Conservation (phyloP, 2,329 filamentous ascomycete genomes). For the Colletotrichum tanaceti region DNA sequence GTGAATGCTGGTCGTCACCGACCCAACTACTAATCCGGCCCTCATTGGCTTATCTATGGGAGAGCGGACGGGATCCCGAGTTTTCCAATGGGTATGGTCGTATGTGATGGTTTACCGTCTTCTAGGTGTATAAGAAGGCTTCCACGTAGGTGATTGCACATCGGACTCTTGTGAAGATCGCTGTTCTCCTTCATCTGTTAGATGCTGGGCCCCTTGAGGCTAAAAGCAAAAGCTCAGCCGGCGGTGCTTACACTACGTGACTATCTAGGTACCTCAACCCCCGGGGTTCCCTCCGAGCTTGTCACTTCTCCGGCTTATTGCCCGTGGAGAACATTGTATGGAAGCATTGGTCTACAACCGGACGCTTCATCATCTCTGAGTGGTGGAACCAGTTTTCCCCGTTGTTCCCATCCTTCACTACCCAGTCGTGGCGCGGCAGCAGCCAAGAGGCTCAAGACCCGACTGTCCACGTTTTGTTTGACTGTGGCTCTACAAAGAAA, state of each 20-base stretch:
- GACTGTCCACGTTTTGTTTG: not conserved
- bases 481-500: too few species aligned
- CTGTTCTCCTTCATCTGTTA: not conserved
- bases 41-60: too few species aligned
- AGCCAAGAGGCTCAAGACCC: slow-evolving; percentile 18
- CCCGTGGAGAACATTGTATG: slow-evolving; percentile 28
- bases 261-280: too few species aligned
- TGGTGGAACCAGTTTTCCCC: slow-evolving; percentile 27
- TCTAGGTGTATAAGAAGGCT: too few species aligned
- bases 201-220: not conserved
- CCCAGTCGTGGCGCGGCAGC: not conserved
- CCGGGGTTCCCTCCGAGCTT: slow-evolving; percentile 29
- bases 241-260: too few species aligned
- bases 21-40: too few species aligned
- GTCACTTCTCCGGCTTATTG: slow-evolving; percentile 30
- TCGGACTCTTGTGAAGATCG: too few species aligned
- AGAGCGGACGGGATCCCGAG: too few species aligned
- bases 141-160: too few species aligned
- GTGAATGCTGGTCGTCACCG: too few species aligned
- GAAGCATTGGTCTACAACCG: not conserved
- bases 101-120: too few species aligned
- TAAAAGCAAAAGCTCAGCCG: not conserved
- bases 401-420: not conserved
- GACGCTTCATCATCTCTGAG: not conserved
- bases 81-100: too few species aligned